Evolutionary conservation across 257 asterid genomes (phyloP), one percentile per base, ranked within the genome.

Genomic region (Apocynum venetum): DNA sequence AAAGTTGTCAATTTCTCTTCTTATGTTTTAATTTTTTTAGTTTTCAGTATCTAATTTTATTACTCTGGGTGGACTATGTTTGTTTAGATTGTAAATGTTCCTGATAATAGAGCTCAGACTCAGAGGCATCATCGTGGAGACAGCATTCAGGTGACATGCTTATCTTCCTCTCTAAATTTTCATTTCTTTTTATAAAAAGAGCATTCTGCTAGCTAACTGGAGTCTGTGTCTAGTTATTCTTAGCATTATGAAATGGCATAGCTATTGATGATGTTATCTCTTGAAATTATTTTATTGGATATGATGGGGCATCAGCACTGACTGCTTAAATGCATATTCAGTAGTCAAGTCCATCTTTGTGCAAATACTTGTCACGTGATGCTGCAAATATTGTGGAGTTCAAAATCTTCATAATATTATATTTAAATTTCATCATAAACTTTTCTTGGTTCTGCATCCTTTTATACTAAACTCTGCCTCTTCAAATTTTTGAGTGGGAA

Each of bases 11-110:
- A 14, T 49, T 67, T 55, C 2, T 63, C 49, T 2, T 46, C 6
- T 35, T 41, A 19, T 73, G 14, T 56, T 68, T 72, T 20, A 52
- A 13, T n/a, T 38, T 25, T 43, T 75, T 76, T 53, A 14, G 43
- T 20, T 25, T n/a, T 3, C 31, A 65, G n/a, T 76, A 77, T 72
- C 65, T 68, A 47, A 71, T 1, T 47, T 76, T 36, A 70, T 78
- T 80, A 73, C 72, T 43, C 80, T 49, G 25, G 49, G 12, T 70
- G 51, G 53, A 15, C 52, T 20, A n/a, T 63, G 70, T 73, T 74
- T 55, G 49, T 71, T 76, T 84, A 92, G 98, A 82, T 92, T 79
- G 96, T 92, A 65, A 94, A 85, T 85, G 92, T 94, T 77, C 97
- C 96, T 78, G 97, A 94, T 84, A 85, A 81, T 85, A 91, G 97